phyloP scores from a whole-genome alignment of 108 stramenopile genomes.

The Nitzschia inconspicua region DNA sequence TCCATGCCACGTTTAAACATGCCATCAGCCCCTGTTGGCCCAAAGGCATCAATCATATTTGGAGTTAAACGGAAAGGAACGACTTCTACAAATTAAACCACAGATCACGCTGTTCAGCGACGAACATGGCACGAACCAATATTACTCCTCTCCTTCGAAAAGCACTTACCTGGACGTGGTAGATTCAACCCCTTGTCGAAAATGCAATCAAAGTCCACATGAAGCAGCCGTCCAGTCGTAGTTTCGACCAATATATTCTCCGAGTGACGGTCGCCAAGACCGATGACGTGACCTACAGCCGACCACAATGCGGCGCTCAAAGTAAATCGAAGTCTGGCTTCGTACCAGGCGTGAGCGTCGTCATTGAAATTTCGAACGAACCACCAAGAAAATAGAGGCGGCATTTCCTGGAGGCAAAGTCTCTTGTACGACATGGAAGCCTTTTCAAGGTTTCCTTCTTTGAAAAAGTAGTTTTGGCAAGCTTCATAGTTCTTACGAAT shows the following conservation, averaged over 20 bases:
- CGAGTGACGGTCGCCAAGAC: constrained; percentile 96
- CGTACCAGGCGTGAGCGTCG: constrained; percentile 96
- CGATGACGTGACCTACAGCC: constrained; percentile 96
- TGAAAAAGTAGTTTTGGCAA: constrained; percentile 77
- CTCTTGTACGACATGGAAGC: constrained; percentile 73
- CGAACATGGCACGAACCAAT: no score
- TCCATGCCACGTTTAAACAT: constrained; percentile 77
- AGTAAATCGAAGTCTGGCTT: constrained; percentile 92
- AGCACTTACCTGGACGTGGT: constrained; percentile 76
- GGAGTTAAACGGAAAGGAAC: constrained; percentile 98
- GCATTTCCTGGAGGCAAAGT: constrained; percentile 55
- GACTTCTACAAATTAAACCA: no score
- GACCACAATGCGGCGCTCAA: constrained; percentile 86
- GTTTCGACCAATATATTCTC: constrained; percentile 99
- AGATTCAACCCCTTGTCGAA: constrained; percentile 97
- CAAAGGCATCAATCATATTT: constrained; percentile 98
- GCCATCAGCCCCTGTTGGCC: constrained; percentile 89
- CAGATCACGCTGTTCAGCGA: no score
- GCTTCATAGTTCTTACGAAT: constrained; percentile 54
- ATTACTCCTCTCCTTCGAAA: no score
- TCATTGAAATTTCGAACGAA: constrained; percentile 87
- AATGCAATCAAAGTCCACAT: constrained; percentile 98
- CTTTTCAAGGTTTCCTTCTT: constrained; percentile 50
- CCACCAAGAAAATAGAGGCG: constrained; percentile 95
- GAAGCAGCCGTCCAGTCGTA: constrained; percentile 90